Percentiles rank a stretch among this genome's conserved stretches.
phyloP scores from a whole-genome alignment of 306 rosid genomes.

The Sesbania bispinosa region DNA sequence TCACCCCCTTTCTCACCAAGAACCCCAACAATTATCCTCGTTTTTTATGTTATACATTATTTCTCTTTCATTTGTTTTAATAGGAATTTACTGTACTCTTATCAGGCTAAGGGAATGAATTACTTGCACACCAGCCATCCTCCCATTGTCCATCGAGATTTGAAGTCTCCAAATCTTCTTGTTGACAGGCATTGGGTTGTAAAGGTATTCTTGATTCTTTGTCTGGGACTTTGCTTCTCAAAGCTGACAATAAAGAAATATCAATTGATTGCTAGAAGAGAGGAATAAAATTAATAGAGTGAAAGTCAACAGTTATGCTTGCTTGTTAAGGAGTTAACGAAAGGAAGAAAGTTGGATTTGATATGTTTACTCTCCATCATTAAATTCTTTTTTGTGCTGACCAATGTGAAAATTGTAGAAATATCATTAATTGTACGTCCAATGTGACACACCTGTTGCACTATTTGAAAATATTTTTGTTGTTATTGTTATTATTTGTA shows the following conservation, averaged over 20 bases:
- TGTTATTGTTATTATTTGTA: background rate
- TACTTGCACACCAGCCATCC: constrained; percentile 98
- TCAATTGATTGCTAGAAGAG: constrained; percentile 4
- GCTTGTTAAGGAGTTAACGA: background rate
- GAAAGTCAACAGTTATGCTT: constrained; percentile 1
- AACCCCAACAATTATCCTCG: background rate
- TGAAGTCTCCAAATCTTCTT: constrained; percentile 96
- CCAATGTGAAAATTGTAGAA: background rate
- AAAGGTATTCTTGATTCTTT: constrained; percentile 58
- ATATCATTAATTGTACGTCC: background rate
- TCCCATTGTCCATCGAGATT: constrained; percentile 93
- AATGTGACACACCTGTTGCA: background rate
- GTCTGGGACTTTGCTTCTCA: constrained; percentile 18
- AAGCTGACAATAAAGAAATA: background rate
- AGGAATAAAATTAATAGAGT: background rate
- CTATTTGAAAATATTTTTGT: too few relatives aligned
- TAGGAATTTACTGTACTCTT: constrained; percentile 19
- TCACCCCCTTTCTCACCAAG: background rate
- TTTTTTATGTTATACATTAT: background rate
- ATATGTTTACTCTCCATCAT: background rate
- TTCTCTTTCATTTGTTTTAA: constrained; percentile 13
- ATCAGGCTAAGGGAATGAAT: constrained; percentile 99
- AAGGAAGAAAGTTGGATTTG: constrained; percentile 3
- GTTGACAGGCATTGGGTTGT: constrained; percentile 98
- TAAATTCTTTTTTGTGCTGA: background rate